Evolutionary conservation across 768 basidiomycete genomes (phyloP), one percentile per base, ranked within the genome.

Genomic region (Fomitopsis pulvina): DNA sequence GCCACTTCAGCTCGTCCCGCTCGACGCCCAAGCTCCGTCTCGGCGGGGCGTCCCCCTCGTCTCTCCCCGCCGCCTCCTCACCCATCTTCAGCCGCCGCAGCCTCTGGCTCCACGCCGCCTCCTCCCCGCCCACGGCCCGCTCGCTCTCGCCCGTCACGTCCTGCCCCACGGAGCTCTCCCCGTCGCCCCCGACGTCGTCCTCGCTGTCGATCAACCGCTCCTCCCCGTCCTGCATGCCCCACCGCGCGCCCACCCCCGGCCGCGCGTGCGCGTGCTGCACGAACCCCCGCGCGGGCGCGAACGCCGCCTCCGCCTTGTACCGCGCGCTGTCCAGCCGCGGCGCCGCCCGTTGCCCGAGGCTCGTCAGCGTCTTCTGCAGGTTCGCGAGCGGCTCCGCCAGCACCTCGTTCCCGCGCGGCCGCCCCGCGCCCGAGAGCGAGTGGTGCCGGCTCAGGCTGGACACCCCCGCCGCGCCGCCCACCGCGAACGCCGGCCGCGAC

Each of bases 271-370:
- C 21, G 52, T 68, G 69, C 32, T 66, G 63, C 29, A 84, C 75
- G 55, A 75, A 86, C 34, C 83, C 85, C 3, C 82, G 69, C 56
- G 68, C 68, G 34, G n/a, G n/a, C 52, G 72, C 79, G 27, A 87
- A 57, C 16, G 83, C 84, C 18, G 83, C 85, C 62, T 86, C 84
- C 0, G 83, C 84, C 64, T 86, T 86, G 64, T 78, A 86, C 52
- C 81, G 67, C 22, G 80, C 83, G 26, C 77, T 76, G 50, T 85
- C 83, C 22, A 85, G 60, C 39, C 67, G 73, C 0, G 81, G 82
- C 58, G 79, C 73, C 11, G 70, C 70, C 18, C 62, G 63, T 27
- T 69, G 66, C 50, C 68, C 68, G n/a, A 76, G 59, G 11, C 54
- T 63, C 20, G 58, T 65, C 34, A 79, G 55, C 48, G 75, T 75